Conservation (phyloP, 371 early-diverging fungal genomes). For the Syncephalastrum monosporum region DNA sequence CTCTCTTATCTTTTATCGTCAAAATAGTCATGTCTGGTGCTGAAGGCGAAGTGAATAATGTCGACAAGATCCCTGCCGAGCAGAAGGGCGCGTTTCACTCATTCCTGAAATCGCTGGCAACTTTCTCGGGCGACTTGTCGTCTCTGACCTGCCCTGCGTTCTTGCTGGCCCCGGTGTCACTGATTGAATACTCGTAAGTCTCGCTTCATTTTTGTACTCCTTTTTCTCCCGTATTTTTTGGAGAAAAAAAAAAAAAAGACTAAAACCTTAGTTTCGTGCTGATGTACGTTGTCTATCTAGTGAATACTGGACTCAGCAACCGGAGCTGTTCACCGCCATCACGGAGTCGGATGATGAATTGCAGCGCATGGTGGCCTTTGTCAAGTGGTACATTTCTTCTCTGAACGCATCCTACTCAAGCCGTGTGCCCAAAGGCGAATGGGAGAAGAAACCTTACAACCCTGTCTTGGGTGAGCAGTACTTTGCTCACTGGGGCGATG, state of each 20-base stretch:
- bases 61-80: constrained; percentile 56
- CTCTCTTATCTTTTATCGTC: constrained; percentile 4
- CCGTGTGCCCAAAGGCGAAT: constrained; percentile 50
- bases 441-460: constrained; percentile 85
- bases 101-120: constrained; percentile 66
- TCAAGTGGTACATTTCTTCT: constrained; percentile 78
- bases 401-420: constrained; percentile 68
- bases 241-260: background rate
- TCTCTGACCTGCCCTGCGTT: constrained; percentile 76
- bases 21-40: constrained; percentile 9
- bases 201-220: background rate
- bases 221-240: background rate
- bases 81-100: constrained; percentile 67
- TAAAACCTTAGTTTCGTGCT: background rate
- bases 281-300: constrained; percentile 26
- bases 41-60: constrained; percentile 40
- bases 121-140: constrained; percentile 78
- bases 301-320: constrained; percentile 74
- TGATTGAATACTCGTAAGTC: constrained; percentile 75
- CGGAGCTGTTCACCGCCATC: constrained; percentile 68
- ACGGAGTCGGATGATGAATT: constrained; percentile 56
- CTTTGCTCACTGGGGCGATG: constrained; percentile 65
- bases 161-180: constrained; percentile 65
- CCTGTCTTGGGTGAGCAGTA: constrained; percentile 83
- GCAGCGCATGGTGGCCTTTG: constrained; percentile 67